Base-by-base conservation (phyloP, 805 yeast genomes). In the Candida mattraensis region DNA sequence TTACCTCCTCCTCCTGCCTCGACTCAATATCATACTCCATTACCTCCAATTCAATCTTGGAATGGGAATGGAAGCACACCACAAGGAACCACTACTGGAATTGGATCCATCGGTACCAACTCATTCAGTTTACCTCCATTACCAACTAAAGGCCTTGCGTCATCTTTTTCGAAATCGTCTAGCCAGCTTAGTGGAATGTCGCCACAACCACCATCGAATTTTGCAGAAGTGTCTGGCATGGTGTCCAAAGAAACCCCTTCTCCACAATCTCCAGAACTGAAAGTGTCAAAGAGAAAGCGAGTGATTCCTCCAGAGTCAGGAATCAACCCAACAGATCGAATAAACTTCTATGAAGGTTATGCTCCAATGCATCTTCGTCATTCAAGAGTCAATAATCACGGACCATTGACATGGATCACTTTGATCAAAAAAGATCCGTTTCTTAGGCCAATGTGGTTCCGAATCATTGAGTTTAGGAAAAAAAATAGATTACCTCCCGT, bases 321-420 rank as follows among this genome's bases (percentile, higher is more conserved):
- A 3, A 34, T 58, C 16, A 47, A 56, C 11, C 48, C 56, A 0
- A 52, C 63, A 14, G 76, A 69, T 9, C 38, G 39, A 1, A 57
- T 76, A 5, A 63, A 70, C 34, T 59, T 75, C 21, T 69, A 64
- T 40, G 56, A 55, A 1, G 73, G 72, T 2, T 64, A 63, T 44
- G 44, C 66, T 3, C 70, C 82, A 0, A 60, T 74, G 36, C 55
- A 66, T 33, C 42, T 64, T 12, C 63, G 62, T 18, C 67, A 63
- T 31, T 58, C 67, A 3, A 54, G 75, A 27, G 54, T 69, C 20
- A 63, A 65, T 40, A 67, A 69, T 45, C 70, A 66, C 53, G 83
- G 82, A 1, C 77, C 82, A 0, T 62, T 75, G 22, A 54, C 79
- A 1, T 70, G 78, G 70, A 45, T 70, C 4, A 56, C 81, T 0